Evolutionary conservation across 2,329 filamentous ascomycete species (phyloP), one percentile per base, ranked within the genome.

Genomic region (Penicillium rolfsii): DNA sequence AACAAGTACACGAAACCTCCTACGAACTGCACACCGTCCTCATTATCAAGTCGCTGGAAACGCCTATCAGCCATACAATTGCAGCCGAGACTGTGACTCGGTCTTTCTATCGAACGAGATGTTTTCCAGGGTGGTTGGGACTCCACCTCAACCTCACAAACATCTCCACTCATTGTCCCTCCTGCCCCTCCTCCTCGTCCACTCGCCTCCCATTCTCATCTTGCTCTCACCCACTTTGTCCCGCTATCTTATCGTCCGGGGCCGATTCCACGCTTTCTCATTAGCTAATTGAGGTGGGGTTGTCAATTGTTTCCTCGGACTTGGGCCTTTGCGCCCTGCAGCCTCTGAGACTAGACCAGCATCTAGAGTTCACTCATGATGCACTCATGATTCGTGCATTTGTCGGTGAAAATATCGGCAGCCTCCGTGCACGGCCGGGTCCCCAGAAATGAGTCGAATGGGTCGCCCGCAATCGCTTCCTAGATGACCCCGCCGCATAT

Each of bases 231-330:
- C 43, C 48, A 40, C 40, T 40, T 24, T 54, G 33, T 46, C 35
- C 50, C 41, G 30, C 22, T 14, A n/a, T 24, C 38, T 64, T 60
- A 64, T 64, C 57, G 54, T 28, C 22, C 35, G 45, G 7, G 30
- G 7, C 30, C 5, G 45, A 14, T 12, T 5, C 19, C 57, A 12
- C 40, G 9, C 36, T 41, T 60, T 53, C 54, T 35, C 57, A 64
- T 68, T 68, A 68, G 63, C 63, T 66, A 67, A 67, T 61, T 57
- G 41, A 22, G 9, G n/a, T 1, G 11, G 40, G 19, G 22, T 19
- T 36, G 16, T 43, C 24, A 55, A 22, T 22, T 22, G 19, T 30
- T 52, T 62, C 59, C 60, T 63, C 57, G 62, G 57, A 61, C 38
- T 55, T 64, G 49, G 30, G 30, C 40, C 30, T 11, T 3, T 49